A percentile compares a stretch with the other conserved stretches of the same genome.
These are phyloP conservation scores for Striga hermonthica DNA, from an alignment of 305 asterid genomes.

Conservation along the genomic window DNA sequence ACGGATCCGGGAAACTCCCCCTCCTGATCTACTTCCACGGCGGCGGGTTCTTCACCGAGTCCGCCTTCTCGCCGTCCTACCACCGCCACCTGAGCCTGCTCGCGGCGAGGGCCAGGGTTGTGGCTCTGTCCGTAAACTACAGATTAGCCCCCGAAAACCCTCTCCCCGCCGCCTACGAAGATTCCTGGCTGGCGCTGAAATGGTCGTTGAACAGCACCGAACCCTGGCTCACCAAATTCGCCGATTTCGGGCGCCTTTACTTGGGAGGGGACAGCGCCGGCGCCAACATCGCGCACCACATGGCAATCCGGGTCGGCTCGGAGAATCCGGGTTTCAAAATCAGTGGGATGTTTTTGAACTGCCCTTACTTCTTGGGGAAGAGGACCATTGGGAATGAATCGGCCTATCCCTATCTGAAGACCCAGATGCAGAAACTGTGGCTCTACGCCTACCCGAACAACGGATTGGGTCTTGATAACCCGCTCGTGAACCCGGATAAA, in stretches of 20 bases:
- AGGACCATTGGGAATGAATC: conserved; percentile 44
- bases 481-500: conserved; percentile 45
- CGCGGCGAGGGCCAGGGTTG: conserved; percentile 40
- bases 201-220: conserved; percentile 48
- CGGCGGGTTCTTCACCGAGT: conserved; percentile 59
- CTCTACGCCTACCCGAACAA: conserved; percentile 40
- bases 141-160: conserved; percentile 65
- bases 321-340: conserved; percentile 31
- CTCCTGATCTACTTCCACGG: conserved; percentile 65
- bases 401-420: conserved; percentile 15
- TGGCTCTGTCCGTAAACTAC: conserved; percentile 57
- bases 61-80: conserved; percentile 55
- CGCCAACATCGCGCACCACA: conserved; percentile 51
- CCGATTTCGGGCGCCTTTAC: conserved; percentile 41
- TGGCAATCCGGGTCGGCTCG: conserved; percentile 47
- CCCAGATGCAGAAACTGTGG: conserved; percentile 41
- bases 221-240: conserved; percentile 47
- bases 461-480: conserved; percentile 46
- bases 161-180: conserved; percentile 52
- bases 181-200: conserved; percentile 53
- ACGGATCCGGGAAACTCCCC: conserved; percentile 39
- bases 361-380: conserved; percentile 68
- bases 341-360: conserved; percentile 50
- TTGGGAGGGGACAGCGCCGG: conserved; percentile 77
- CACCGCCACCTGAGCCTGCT: conserved; percentile 46